phyloP scores from a whole-genome alignment of 2,329 filamentous ascomycete species.

The Teratosphaeria destructans region DNA sequence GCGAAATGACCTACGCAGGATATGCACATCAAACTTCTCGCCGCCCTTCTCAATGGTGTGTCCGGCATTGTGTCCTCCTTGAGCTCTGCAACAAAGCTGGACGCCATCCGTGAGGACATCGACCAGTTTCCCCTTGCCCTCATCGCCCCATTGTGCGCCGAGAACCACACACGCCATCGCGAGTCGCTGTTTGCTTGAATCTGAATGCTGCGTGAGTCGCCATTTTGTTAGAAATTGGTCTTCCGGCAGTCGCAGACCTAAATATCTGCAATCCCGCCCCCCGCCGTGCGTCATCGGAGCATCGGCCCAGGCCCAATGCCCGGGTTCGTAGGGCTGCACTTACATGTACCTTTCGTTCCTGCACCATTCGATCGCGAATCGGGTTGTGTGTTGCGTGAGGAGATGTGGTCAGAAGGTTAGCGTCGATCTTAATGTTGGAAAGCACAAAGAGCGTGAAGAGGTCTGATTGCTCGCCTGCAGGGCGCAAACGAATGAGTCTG shows the following conservation, averaged over 20 bases:
- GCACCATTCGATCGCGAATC: background rate
- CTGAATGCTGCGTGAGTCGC: background rate
- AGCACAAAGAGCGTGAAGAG: background rate
- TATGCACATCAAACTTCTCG: slow-evolving; percentile 46
- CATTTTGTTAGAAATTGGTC: slow-evolving; percentile 1
- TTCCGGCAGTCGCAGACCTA: background rate
- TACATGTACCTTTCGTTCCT: background rate
- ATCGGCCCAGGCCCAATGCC: background rate
- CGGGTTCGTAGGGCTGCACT: background rate
- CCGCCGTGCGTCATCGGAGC: slow-evolving; percentile 1
- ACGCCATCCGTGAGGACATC: slow-evolving; percentile 36
- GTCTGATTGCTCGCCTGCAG: background rate
- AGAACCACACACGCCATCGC: slow-evolving; percentile 45
- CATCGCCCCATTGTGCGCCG: slow-evolving; percentile 52
- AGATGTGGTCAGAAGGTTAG: background rate
- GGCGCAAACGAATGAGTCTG: background rate
- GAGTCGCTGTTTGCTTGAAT: background rate
- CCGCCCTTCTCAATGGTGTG: slow-evolving; percentile 36
- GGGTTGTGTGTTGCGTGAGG: background rate
- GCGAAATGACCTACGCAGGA: slow-evolving; percentile 34
- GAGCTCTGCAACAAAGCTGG: slow-evolving; percentile 48
- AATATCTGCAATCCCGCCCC: background rate
- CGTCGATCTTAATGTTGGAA: background rate
- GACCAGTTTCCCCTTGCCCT: slow-evolving; percentile 51
- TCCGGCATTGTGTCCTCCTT: slow-evolving; percentile 52